These are phyloP conservation scores for Elsinoe australis DNA, from an alignment of 2,329 filamentous ascomycete genomes.

Conservation along the genomic window DNA sequence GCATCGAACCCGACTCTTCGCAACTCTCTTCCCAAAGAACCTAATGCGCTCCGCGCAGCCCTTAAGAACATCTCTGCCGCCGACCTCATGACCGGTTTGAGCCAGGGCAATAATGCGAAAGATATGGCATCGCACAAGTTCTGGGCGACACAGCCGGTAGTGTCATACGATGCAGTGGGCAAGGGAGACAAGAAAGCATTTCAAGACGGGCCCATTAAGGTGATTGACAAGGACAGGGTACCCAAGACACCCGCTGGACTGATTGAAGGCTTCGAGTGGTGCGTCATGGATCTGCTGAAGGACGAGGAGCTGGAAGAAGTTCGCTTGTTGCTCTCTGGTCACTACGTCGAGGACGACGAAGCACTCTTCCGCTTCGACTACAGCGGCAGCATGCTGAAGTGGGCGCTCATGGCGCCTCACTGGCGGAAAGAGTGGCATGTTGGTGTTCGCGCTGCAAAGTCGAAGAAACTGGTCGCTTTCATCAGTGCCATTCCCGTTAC, in stretches of 20 bases:
- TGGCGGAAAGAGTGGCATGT: constrained; percentile 95
- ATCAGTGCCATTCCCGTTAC: constrained; percentile 88
- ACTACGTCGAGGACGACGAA: constrained; percentile 96
- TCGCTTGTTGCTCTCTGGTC: constrained; percentile 80
- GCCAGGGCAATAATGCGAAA: constrained; percentile 80
- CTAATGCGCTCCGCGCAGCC: constrained; percentile 35
- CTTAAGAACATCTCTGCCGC: constrained; percentile 58
- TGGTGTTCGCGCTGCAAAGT: constrained; percentile 76
- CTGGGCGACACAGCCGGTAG: constrained; percentile 95
- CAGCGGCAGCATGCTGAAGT: constrained; percentile 78
- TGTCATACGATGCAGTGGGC: constrained; percentile 54
- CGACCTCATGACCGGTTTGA: constrained; percentile 68
- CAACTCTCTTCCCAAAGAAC: constrained; percentile 17
- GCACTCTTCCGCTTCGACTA: constrained; percentile 98
- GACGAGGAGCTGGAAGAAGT: constrained; percentile 78
- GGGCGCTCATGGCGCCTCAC: constrained; percentile 89
- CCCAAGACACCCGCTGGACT: constrained; percentile 68
- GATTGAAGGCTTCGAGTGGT: constrained; percentile 86
- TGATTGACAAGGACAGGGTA: constrained; percentile 70
- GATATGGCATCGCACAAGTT: constrained; percentile 98
- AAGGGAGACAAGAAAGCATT: constrained; percentile 45
- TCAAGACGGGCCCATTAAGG: constrained; percentile 75
- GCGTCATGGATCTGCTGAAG: constrained; percentile 75
- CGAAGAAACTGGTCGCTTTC: constrained; percentile 83
- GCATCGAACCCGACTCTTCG: constrained; percentile 19